Evolutionary conservation across 768 basidiomycete species (phyloP).

Genomic region (Terana coerulea): DNA sequence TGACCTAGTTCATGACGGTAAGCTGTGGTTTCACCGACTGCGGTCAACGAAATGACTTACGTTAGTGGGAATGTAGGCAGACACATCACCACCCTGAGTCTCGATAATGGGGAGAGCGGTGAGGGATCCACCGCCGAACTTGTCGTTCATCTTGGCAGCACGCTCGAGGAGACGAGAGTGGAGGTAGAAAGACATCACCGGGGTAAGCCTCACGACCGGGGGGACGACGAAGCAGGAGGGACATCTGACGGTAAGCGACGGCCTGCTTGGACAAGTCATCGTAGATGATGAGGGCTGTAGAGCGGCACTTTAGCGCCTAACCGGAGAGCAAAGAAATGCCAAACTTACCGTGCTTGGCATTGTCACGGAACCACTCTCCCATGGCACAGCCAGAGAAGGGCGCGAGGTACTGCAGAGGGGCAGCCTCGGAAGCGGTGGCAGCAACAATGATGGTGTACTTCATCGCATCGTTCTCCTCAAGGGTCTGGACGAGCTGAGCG

Average conservation of each 20-base stretch:
- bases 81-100: constrained; percentile 99
- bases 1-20: constrained; percentile 61
- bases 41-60: constrained; percentile 36
- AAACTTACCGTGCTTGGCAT: constrained; percentile 93
- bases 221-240: constrained; percentile 98
- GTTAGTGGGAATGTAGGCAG: constrained; percentile 96
- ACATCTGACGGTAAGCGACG: constrained; percentile 99
- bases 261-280: constrained; percentile 99
- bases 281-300: constrained; percentile 90
- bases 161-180: constrained; percentile 99
- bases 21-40: constrained; percentile 9
- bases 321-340: neutral
- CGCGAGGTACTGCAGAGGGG: constrained; percentile 98
- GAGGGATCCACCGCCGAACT: constrained; percentile 97
- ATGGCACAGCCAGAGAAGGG: constrained; percentile 99
- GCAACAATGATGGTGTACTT: constrained; percentile 99
- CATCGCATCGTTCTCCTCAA: constrained; percentile 99
- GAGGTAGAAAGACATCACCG: constrained; percentile 99
- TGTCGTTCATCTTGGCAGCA: constrained; percentile 99
- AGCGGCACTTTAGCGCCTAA: neutral
- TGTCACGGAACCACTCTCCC: constrained; percentile 99
- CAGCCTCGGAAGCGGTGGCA: constrained; percentile 98
- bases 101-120: constrained; percentile 99
- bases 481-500: constrained; percentile 98
- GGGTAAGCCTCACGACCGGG: constrained; percentile 99